These are phyloP conservation scores for Ophioceras dolichostomum DNA, from an alignment of 2,329 filamentous ascomycete species.

Conservation along the genomic window DNA sequence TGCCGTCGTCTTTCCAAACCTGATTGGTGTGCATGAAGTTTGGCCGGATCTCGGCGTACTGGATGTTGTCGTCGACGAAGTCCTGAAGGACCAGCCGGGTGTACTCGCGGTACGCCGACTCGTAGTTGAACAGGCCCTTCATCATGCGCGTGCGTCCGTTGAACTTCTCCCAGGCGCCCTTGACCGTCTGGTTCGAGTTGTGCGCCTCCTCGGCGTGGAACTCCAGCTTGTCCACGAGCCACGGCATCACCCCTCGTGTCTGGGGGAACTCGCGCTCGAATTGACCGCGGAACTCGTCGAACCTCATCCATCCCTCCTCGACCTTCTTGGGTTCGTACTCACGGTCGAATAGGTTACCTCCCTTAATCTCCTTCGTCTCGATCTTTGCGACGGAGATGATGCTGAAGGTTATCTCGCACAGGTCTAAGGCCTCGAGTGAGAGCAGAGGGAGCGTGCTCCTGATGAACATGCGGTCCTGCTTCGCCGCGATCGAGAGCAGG, in stretches of 20 bases:
- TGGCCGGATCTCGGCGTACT: constrained; percentile 59
- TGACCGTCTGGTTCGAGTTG: constrained; percentile 31
- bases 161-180: constrained; percentile 49
- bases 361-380: background rate
- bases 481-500: constrained; percentile 42
- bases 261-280: constrained; percentile 15
- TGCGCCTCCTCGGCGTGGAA: constrained; percentile 51
- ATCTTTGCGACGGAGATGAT: constrained; percentile 26
- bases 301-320: constrained; percentile 30
- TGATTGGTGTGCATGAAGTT: constrained; percentile 55
- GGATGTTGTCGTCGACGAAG: constrained; percentile 52
- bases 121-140: constrained; percentile 60
- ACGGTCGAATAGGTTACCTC: constrained; percentile 33
- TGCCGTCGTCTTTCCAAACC: constrained; percentile 46
- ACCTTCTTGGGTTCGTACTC: constrained; percentile 30
- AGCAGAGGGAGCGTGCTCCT: constrained; percentile 44
- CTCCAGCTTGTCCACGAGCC: constrained; percentile 50
- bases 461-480: constrained; percentile 56
- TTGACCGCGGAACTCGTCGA: constrained; percentile 24
- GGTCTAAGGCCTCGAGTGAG: constrained; percentile 26
- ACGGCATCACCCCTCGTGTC: constrained; percentile 25
- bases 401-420: constrained; percentile 52
- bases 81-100: constrained; percentile 46
- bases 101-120: constrained; percentile 48
- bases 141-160: constrained; percentile 59